Conservation (phyloP, 345 rosid genomes). For the Passiflora organensis region DNA sequence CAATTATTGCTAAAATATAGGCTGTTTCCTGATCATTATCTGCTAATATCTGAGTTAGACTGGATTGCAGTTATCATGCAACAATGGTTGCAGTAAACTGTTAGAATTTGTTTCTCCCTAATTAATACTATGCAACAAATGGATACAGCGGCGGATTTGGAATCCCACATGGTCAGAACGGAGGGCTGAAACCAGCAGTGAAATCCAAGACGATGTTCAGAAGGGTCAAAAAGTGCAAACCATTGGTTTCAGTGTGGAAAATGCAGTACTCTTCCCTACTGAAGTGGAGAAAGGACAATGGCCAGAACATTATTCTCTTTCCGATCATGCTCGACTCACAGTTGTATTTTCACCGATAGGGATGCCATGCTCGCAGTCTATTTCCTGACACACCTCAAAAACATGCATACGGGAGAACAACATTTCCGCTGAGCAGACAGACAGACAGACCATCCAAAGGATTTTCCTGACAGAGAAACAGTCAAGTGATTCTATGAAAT, state of each 20-base stretch:
- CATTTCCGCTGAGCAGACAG: too few species aligned
- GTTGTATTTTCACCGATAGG: slow-evolving; percentile 74
- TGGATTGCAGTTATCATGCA: too few species aligned
- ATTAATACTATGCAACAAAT: slow-evolving; percentile 12
- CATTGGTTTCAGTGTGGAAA: slow-evolving; percentile 67
- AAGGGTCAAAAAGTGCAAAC: slow-evolving; percentile 46
- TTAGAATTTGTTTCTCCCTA: too few species aligned
- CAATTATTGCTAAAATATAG: too few species aligned
- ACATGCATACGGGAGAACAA: too few species aligned
- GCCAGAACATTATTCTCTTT: slow-evolving; percentile 82
- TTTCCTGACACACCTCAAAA: slow-evolving; percentile 8
- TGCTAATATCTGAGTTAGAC: too few species aligned
- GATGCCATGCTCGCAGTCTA: slow-evolving; percentile 42
- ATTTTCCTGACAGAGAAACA: too few species aligned
- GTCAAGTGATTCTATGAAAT: too few species aligned
- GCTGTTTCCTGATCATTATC: too few species aligned
- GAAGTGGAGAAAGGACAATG: slow-evolving; percentile 91
- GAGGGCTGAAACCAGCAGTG: slow-evolving; percentile 28
- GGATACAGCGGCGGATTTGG: slow-evolving; percentile 78
- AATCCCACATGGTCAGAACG: slow-evolving; percentile 49
- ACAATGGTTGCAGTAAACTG: too few species aligned
- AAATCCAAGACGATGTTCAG: slow-evolving; percentile 20
- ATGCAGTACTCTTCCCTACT: slow-evolving; percentile 71
- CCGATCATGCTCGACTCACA: slow-evolving; percentile 86
- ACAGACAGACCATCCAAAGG: too few species aligned